Evolutionary conservation across 768 basidiomycete genomes (phyloP).

Genomic region (Amylocystis lapponica): DNA sequence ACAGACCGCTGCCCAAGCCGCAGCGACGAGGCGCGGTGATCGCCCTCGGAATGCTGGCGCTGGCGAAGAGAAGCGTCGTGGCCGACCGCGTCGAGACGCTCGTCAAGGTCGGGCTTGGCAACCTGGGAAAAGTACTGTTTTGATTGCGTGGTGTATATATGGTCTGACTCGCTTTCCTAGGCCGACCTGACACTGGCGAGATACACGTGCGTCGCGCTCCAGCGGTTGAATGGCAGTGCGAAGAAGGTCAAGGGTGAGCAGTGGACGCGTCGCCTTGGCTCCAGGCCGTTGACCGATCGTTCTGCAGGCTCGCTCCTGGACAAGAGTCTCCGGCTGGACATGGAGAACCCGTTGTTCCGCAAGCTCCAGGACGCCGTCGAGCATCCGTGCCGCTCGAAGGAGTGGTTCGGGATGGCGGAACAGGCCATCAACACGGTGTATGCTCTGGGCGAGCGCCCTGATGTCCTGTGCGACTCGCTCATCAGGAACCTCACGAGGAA

Average conservation of each 20-base stretch:
- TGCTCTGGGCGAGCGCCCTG: slow-evolving; percentile 89
- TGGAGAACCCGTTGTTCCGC: slow-evolving; percentile 81
- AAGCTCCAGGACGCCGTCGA: slow-evolving; percentile 80
- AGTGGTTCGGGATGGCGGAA: slow-evolving; percentile 97
- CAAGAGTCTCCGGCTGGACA: slow-evolving; percentile 79
- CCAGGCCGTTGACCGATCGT: background rate
- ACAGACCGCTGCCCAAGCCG: slow-evolving; percentile 64
- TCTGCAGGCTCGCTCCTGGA: slow-evolving; percentile 75
- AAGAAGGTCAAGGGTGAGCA: slow-evolving; percentile 91
- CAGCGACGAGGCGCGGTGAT: slow-evolving; percentile 96
- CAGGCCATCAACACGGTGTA: slow-evolving; percentile 97
- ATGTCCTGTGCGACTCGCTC: slow-evolving; percentile 70
- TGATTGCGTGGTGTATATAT: too few relatives aligned
- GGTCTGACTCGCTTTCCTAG: slow-evolving; percentile 37
- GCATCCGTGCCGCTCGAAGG: slow-evolving; percentile 73
- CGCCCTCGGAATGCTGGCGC: slow-evolving; percentile 93
- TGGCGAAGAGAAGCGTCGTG: slow-evolving; percentile 74
- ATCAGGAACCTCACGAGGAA: slow-evolving; percentile 75
- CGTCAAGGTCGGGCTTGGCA: slow-evolving; percentile 82
- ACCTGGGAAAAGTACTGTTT: slow-evolving; percentile 65
- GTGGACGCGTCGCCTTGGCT: background rate
- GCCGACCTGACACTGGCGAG: slow-evolving; percentile 83
- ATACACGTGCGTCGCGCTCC: slow-evolving; percentile 91
- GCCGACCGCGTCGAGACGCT: slow-evolving; percentile 79
- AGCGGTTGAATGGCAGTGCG: slow-evolving; percentile 86